Evolutionary conservation across 257 asterid genomes (phyloP).

Genomic region (Nemophila menziesii): DNA sequence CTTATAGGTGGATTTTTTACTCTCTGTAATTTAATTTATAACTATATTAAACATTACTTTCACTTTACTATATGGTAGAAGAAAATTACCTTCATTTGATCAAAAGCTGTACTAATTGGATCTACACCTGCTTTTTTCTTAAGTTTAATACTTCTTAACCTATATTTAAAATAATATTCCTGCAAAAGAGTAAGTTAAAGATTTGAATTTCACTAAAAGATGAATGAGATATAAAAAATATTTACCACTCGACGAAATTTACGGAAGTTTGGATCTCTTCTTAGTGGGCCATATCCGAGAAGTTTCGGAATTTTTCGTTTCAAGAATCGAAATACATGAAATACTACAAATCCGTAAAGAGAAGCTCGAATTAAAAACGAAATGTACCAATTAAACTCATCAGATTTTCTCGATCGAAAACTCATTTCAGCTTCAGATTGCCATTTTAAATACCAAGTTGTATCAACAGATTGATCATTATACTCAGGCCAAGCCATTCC

Average conservation of each 20-base stretch:
- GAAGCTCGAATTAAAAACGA: slow-evolving; percentile 67
- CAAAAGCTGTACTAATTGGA: slow-evolving; percentile 97
- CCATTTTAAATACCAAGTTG: slow-evolving; percentile 88
- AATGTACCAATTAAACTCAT: slow-evolving; percentile 57
- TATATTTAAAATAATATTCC: slow-evolving; percentile 49
- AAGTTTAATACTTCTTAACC: slow-evolving; percentile 32
- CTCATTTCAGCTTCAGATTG: slow-evolving; percentile 70
- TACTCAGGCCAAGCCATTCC: slow-evolving; percentile 99
- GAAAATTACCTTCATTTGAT: slow-evolving; percentile 83
- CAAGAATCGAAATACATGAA: slow-evolving; percentile 39
- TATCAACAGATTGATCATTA: slow-evolving; percentile 46
- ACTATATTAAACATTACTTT: slow-evolving; percentile 5
- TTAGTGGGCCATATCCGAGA: slow-evolving; percentile 69
- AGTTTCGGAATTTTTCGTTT: slow-evolving; percentile 59
- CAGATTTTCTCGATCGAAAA: slow-evolving; percentile 45
- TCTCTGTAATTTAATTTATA: slow-evolving; percentile 44
- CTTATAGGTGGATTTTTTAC: slow-evolving; percentile 86
- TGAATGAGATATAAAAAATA: background rate
- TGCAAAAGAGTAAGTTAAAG: slow-evolving; percentile 28
- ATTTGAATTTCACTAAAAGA: slow-evolving; percentile 1
- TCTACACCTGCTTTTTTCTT: slow-evolving; percentile 63
- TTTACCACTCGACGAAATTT: slow-evolving; percentile 72
- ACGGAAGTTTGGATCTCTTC: slow-evolving; percentile 66
- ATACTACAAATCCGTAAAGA: slow-evolving; percentile 54
- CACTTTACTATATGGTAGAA: background rate